Percentiles rank a stretch among this genome's conserved stretches.
Conservation (phyloP, 495 filamentous ascomycete genomes). For the Neurospora africana region DNA sequence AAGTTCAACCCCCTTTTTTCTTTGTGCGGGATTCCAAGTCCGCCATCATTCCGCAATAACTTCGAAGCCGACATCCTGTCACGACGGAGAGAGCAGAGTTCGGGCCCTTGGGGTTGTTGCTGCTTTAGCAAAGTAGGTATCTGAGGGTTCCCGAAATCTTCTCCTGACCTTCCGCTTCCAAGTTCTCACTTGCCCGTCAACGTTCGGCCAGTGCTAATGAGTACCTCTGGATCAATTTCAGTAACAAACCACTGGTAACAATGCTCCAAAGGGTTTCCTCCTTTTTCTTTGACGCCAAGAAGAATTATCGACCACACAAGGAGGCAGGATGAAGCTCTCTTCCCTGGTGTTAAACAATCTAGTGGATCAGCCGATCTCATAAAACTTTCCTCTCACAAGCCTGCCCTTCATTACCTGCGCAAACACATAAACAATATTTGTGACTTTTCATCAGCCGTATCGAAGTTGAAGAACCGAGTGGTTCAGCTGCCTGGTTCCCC, state of each 20-base stretch:
- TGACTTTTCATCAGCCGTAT: not conserved
- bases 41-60: not conserved
- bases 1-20: not conserved
- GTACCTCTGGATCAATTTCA: not conserved
- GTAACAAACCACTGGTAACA: not conserved
- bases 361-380: not conserved
- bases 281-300: not conserved
- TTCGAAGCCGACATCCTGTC: not conserved
- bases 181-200: not conserved
- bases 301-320: not conserved
- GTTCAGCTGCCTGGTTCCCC: not conserved
- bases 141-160: not conserved
- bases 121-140: not conserved
- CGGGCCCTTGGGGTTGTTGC: not conserved
- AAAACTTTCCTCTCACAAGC: not conserved
- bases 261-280: not conserved
- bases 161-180: not conserved
- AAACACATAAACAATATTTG: not conserved
- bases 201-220: not conserved
- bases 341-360: not conserved
- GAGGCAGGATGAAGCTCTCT: not conserved
- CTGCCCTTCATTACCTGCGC: not conserved
- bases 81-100: not conserved
- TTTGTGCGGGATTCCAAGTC: not conserved
- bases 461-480: not conserved